Conservation (phyloP, 768 basidiomycete species). For the Hortiboletus flavorubellus region DNA sequence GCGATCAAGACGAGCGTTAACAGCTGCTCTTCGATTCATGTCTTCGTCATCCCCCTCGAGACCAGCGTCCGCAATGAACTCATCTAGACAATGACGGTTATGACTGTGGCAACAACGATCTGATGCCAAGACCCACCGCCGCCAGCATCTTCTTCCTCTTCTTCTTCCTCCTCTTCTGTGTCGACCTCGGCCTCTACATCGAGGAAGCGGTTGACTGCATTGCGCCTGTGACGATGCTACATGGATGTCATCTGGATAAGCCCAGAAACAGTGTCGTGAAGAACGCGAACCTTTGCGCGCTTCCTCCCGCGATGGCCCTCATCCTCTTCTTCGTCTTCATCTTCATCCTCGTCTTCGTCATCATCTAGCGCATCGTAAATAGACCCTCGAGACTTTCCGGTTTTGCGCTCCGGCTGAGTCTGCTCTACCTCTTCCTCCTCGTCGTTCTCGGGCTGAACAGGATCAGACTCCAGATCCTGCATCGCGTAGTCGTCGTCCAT, state of each 20-base stretch:
- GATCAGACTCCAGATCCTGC: conserved; percentile 29
- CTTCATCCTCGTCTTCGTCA: conserved; percentile 53
- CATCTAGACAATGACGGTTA: conserved; percentile 41
- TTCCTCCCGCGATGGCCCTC: conserved; percentile 47
- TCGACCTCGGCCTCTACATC: conserved; percentile 97
- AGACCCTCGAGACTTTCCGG: conserved; percentile 27
- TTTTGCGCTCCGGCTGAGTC: conserved; percentile 16
- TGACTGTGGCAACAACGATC: not conserved
- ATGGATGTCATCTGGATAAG: conserved; percentile 5
- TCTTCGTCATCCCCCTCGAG: conserved; percentile 67
- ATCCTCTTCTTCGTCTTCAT: conserved; percentile 57
- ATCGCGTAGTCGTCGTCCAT: conserved; percentile 35
- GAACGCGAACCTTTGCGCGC: conserved; percentile 52
- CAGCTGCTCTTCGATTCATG: conserved; percentile 43
- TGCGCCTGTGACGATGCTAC: conserved; percentile 65
- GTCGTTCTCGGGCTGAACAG: conserved; percentile 33
- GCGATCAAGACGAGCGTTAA: conserved; percentile 68
- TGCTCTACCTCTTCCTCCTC: conserved; percentile 38
- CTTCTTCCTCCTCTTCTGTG: conserved; percentile 94
- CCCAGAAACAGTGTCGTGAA: not conserved
- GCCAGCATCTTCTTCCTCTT: conserved; percentile 77
- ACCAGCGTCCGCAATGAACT: conserved; percentile 63
- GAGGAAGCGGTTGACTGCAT: conserved; percentile 75
- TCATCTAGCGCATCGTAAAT: conserved; percentile 38
- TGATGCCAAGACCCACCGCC: conserved; percentile 36